Percentiles rank a stretch among this genome's conserved stretches.
Conservation (phyloP, 75 land plant genomes). For the Adiantum capillusveneris region DNA sequence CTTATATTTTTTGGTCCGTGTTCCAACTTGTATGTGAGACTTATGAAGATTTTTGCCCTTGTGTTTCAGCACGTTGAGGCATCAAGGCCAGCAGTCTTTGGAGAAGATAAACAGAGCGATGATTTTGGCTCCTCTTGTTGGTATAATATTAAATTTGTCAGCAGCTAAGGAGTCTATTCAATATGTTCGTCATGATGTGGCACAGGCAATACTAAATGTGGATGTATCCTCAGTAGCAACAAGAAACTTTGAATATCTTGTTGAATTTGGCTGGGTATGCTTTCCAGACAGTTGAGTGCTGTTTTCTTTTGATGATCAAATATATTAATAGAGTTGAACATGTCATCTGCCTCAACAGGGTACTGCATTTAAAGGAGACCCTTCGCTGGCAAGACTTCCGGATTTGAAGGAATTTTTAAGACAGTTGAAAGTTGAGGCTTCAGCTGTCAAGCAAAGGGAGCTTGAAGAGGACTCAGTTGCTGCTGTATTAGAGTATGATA, state of each 20-base stretch:
- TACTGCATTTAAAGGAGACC: slow-evolving; percentile 48
- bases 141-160: slow-evolving; percentile 69
- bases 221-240: slow-evolving; percentile 57
- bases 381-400: slow-evolving; percentile 42
- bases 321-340: background rate
- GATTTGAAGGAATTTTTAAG: slow-evolving; percentile 48
- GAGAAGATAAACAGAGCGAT: slow-evolving; percentile 80
- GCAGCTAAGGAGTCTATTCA: slow-evolving; percentile 22
- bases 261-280: slow-evolving; percentile 83
- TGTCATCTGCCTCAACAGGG: slow-evolving; percentile 10
- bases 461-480: background rate
- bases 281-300: background rate
- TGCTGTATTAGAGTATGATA: background rate
- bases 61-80: slow-evolving; percentile 50
- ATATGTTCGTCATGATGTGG: slow-evolving; percentile 48
- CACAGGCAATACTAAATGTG: slow-evolving; percentile 63
- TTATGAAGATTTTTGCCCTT: no score
- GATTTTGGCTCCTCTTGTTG: slow-evolving; percentile 86
- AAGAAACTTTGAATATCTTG: slow-evolving; percentile 63
- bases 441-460: slow-evolving; percentile 13
- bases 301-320: background rate
- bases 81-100: slow-evolving; percentile 48
- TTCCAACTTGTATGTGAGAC: background rate
- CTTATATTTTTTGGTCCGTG: background rate
- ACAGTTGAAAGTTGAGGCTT: slow-evolving; percentile 34